Evolutionary conservation across 108 stramenopile species (phyloP).

Genomic region (Fistulifera pelliculosa): DNA sequence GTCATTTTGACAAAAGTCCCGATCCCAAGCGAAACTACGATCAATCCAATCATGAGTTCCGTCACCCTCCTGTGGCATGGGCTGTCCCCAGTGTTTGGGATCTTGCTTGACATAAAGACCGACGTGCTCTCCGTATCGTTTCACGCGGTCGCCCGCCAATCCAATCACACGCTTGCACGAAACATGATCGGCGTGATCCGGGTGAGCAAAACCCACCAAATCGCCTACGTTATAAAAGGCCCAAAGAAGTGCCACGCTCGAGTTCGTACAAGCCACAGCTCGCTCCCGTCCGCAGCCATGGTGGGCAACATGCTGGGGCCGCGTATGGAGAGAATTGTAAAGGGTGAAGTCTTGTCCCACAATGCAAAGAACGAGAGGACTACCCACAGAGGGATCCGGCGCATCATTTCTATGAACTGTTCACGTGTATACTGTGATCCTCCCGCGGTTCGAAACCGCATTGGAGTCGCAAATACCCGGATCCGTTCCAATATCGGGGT

Average conservation of each 20-base stretch:
- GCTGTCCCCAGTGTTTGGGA: slow-evolving; percentile 20
- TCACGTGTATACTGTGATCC: slow-evolving; percentile 3
- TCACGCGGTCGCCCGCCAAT: slow-evolving; percentile 46
- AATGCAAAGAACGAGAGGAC: not conserved
- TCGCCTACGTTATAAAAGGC: not conserved
- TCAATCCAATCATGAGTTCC: not conserved
- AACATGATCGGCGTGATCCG: slow-evolving; percentile 5
- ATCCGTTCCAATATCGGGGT: too few species aligned
- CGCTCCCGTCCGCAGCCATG: slow-evolving; percentile 38
- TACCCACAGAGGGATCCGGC: not conserved
- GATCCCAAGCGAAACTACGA: slow-evolving; percentile 3
- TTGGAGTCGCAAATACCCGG: too few species aligned
- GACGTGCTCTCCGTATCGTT: slow-evolving; percentile 50
- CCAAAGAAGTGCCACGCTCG: slow-evolving; percentile 15
- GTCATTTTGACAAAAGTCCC: slow-evolving; percentile 1
- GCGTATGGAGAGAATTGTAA: not conserved
- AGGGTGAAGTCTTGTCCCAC: slow-evolving; percentile 6
- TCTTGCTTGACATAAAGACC: slow-evolving; percentile 22
- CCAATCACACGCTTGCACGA: slow-evolving; percentile 70
- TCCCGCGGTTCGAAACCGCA: too few species aligned
- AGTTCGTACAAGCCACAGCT: slow-evolving; percentile 37
- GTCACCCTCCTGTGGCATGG: slow-evolving; percentile 11
- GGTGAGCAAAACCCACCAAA: slow-evolving; percentile 16
- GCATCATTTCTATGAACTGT: not conserved
- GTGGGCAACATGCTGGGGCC: slow-evolving; percentile 80